These are phyloP conservation scores for Russula vinacea DNA, from an alignment of 768 basidiomycete genomes.

Conservation along the genomic window DNA sequence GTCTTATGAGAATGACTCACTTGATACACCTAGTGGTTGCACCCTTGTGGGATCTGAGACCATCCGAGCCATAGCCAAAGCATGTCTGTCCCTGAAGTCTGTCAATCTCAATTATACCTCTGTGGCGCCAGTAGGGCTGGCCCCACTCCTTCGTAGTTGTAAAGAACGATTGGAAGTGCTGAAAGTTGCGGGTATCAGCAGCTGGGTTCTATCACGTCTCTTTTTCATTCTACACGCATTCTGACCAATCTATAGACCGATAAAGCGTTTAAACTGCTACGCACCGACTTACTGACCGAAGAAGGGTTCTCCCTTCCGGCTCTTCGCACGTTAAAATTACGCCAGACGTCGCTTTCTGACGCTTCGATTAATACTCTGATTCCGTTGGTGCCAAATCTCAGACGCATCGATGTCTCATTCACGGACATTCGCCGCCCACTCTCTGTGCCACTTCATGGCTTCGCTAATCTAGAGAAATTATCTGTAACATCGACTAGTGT, in stretches of 20 bases:
- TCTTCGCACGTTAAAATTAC: constrained; percentile 56
- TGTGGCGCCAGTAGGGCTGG: constrained; percentile 48
- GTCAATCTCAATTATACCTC: constrained; percentile 64
- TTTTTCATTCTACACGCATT: background rate
- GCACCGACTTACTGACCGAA: constrained; percentile 29
- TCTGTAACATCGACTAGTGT: constrained; percentile 56
- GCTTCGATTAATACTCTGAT: constrained; percentile 44
- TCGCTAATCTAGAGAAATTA: constrained; percentile 53
- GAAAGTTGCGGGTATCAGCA: constrained; percentile 60
- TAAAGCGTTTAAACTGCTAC: constrained; percentile 49
- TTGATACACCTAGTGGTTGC: constrained; percentile 48
- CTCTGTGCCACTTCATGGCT: constrained; percentile 13
- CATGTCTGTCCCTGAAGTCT: constrained; percentile 44
- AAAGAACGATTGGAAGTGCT: constrained; percentile 46
- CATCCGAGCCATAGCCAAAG: constrained; percentile 42
- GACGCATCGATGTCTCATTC: constrained; percentile 62
- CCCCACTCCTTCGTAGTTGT: constrained; percentile 43
- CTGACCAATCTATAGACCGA: constrained; percentile 49
- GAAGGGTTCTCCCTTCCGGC: constrained; percentile 38
- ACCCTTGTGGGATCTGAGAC: constrained; percentile 53
- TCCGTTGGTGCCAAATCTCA: constrained; percentile 47
- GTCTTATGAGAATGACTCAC: background rate
- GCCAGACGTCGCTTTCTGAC: constrained; percentile 53
- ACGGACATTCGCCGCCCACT: constrained; percentile 48
- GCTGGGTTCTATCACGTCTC: constrained; percentile 46